Conservation (phyloP, 2,329 filamentous ascomycete genomes). For the Zymoseptoria ardabiliae region DNA sequence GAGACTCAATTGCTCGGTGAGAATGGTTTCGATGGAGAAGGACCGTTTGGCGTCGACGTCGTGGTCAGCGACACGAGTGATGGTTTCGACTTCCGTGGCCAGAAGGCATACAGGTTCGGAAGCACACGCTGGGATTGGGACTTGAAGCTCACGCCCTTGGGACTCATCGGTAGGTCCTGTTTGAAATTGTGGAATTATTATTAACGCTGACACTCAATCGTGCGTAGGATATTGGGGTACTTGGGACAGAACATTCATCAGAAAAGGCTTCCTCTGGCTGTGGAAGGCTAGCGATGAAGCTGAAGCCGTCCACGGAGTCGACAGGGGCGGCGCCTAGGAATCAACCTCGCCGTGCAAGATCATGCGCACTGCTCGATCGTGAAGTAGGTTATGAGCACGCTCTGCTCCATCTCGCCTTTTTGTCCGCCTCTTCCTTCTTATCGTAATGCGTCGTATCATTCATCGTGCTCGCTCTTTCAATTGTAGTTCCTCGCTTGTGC, state of each 20-base stretch:
- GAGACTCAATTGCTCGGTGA: neutral
- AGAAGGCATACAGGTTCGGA: conserved; percentile 4
- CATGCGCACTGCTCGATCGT: neutral
- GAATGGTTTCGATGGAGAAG: conserved; percentile 7
- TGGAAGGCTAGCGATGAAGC: conserved; percentile 1
- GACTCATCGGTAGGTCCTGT: conserved; percentile 3
- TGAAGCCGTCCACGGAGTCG: neutral
- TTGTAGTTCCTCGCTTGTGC: conserved; percentile 47
- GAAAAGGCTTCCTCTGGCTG: conserved; percentile 6
- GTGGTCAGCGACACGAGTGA: neutral
- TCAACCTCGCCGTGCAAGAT: neutral
- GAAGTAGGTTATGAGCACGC: neutral
- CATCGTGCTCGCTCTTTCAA: conserved; percentile 13
- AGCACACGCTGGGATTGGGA: conserved; percentile 4
- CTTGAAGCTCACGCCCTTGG: conserved; percentile 7
- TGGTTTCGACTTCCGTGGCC: conserved; percentile 1
- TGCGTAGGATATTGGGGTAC: conserved; percentile 4
- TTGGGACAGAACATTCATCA: neutral
- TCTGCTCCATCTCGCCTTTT: neutral
- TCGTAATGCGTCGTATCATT: neutral
- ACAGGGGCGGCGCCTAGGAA: neutral
- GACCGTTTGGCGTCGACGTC: conserved; percentile 2
- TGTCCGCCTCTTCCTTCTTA: neutral
- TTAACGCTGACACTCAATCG: too few species aligned
- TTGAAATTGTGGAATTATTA: too few species aligned